These are phyloP conservation scores for Cryptosporidium baileyi DNA, from an alignment of 169 alveolate species.

Conservation along the genomic window DNA sequence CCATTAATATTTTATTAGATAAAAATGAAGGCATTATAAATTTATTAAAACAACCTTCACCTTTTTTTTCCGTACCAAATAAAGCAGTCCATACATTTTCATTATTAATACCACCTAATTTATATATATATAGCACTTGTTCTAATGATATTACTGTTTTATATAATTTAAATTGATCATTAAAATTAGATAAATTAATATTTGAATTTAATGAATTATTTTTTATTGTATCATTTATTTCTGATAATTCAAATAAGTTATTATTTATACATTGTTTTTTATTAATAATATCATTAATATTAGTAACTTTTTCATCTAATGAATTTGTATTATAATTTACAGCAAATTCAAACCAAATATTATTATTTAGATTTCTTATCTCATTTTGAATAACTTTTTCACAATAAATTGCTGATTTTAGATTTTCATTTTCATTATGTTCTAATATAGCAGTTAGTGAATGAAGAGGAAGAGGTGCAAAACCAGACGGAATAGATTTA, in stretches of 20 bases:
- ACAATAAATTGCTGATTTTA: no score
- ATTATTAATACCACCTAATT: slow-evolving; percentile 36
- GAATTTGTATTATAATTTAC: background rate
- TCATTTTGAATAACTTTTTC: background rate
- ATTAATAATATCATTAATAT: background rate
- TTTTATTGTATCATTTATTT: no score
- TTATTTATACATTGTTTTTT: background rate
- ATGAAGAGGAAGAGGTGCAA: slow-evolving; percentile 9
- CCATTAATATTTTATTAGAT: slow-evolving; percentile 42
- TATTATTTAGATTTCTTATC: background rate
- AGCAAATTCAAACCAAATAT: background rate
- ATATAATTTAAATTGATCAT: background rate
- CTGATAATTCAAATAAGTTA: background rate
- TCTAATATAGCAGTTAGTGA: background rate
- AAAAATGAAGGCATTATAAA: slow-evolving; percentile 28
- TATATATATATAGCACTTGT: slow-evolving; percentile 21
- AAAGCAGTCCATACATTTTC: slow-evolving; percentile 67
- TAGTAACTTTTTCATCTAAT: background rate
- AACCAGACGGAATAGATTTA: slow-evolving; percentile 56
- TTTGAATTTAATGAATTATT: background rate
- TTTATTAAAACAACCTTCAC: no score
- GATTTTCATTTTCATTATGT: slow-evolving; percentile 8
- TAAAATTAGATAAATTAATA: background rate
- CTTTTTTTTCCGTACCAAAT: slow-evolving; percentile 5
- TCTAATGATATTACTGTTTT: slow-evolving; percentile 16